phyloP scores from a whole-genome alignment of 1,284 basidiomycete genomes.

The Marasmius oreades region DNA sequence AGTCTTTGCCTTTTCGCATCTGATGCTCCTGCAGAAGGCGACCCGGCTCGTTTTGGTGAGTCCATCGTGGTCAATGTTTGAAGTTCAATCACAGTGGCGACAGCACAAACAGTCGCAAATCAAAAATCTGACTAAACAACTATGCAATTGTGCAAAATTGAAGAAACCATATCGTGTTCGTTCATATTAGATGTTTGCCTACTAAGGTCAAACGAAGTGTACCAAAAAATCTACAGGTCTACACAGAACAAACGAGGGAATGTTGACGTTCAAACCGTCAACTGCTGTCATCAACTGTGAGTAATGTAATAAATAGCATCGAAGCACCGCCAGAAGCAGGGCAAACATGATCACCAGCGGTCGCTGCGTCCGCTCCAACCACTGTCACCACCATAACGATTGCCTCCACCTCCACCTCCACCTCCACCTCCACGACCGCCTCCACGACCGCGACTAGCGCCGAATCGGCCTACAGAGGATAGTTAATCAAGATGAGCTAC shows the following conservation, averaged over 20 bases:
- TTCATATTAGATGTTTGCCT: background rate
- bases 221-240: background rate
- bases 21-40: constrained; percentile 12
- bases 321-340: constrained; percentile 39
- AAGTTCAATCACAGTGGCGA: constrained; percentile 1
- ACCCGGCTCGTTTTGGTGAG: constrained; percentile 14
- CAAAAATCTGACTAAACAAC: background rate
- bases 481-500: constrained; percentile 6
- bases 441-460: constrained; percentile 35
- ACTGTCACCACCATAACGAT: constrained; percentile 33
- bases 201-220: background rate
- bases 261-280: background rate
- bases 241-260: background rate
- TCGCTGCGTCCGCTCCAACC: constrained; percentile 38
- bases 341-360: constrained; percentile 20
- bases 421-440: constrained; percentile 37
- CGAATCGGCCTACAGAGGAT: constrained; percentile 49
- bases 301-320: background rate
- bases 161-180: background rate
- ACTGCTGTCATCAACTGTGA: background rate
- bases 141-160: background rate
- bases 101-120: constrained; percentile 1
- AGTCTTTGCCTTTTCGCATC: constrained; percentile 12
- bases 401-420: constrained; percentile 33
- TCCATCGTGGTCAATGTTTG: constrained; percentile 9